Evolutionary conservation across 129 eudicot genomes (phyloP).

Genomic region (Sambucus nigra): DNA sequence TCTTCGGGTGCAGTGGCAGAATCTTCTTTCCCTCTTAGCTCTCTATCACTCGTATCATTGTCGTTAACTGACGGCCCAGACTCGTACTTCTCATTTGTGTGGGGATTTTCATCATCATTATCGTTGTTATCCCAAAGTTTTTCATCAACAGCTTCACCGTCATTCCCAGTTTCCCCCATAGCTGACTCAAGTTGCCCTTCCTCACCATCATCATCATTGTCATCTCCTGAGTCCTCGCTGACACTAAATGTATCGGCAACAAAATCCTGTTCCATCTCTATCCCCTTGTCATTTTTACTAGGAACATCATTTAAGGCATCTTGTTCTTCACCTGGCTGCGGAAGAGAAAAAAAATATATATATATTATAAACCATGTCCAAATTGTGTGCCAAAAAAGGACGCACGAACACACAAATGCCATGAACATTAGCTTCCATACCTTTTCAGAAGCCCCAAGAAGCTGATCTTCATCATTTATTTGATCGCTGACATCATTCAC

Average conservation of each 20-base stretch:
- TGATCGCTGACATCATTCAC: conserved; percentile 86
- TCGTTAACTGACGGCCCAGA: conserved; percentile 67
- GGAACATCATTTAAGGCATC: conserved; percentile 43
- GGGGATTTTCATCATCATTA: conserved; percentile 37
- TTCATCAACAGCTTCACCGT: conserved; percentile 66
- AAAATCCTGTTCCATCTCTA: conserved; percentile 92
- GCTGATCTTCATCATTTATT: conserved; percentile 89
- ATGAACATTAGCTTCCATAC: conserved; percentile 17
- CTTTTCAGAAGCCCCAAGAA: conserved; percentile 63
- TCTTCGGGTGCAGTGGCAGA: conserved; percentile 34
- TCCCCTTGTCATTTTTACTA: conserved; percentile 61
- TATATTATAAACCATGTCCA: background rate
- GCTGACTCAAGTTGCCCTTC: conserved; percentile 63
- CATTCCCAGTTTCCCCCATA: conserved; percentile 64
- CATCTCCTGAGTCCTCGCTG: conserved; percentile 77
- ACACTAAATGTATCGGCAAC: conserved; percentile 46
- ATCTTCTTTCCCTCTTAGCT: conserved; percentile 85
- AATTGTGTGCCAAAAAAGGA: background rate
- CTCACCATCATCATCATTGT: conserved; percentile 34
- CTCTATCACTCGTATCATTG: conserved; percentile 35
- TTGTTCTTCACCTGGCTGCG: conserved; percentile 52
- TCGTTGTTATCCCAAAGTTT: conserved; percentile 55
- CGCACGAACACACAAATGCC: background rate
- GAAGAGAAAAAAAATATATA: background rate
- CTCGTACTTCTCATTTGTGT: conserved; percentile 57